Base-by-base conservation (phyloP, 2,329 filamentous ascomycete genomes). In the Pleomassaria siparia region DNA sequence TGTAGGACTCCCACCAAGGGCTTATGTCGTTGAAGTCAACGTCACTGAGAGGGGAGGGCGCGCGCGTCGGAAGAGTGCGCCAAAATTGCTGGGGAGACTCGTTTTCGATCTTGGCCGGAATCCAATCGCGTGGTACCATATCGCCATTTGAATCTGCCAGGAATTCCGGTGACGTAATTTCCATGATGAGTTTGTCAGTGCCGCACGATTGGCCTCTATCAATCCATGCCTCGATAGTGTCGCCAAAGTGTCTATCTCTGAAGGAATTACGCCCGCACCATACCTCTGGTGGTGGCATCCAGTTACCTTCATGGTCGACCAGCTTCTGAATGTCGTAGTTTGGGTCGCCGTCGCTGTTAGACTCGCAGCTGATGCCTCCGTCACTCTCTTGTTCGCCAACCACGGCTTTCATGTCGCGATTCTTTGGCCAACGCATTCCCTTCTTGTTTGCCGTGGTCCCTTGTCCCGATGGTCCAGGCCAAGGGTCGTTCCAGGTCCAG, bases 281-380 rank as follows among this genome's bases (percentile, higher is more conserved):
- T 20, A 77, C 70, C 15, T 74, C 63, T 2, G 76, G 75, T 18
- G 77, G 66, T 2, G 76, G 76, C 21, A 73, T 61, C 64, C 72
- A 73, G 7, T 73, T 63, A 11, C 76, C 76, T 42, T 75, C 67
- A 72, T 73, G 80, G 46, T 76, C 75, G 4, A 63, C 49, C 2
- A 75, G 56, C 46, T 70, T 64, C 46, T 63, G 64, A 40, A 69
- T 54, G 22, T 71, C 67, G 37, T 70, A 67, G 11, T 64, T 35
- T 0, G 61, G 62, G 32, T 71, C 66, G 6, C 63, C 64, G 9
- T 63, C 52, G 46, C 65, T 67, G 33, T 66, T 50, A 2, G 64
- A 66, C 22, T 47, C 50, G 35, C 50, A 58, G 4, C 16, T 33
- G 10, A 63, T 30, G 2, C 62, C 66, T 1, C 62, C 62, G 20